Percentiles rank a stretch among this genome's conserved stretches.
Conservation (phyloP, 306 rosid species). For the Prosopis cineraria region DNA sequence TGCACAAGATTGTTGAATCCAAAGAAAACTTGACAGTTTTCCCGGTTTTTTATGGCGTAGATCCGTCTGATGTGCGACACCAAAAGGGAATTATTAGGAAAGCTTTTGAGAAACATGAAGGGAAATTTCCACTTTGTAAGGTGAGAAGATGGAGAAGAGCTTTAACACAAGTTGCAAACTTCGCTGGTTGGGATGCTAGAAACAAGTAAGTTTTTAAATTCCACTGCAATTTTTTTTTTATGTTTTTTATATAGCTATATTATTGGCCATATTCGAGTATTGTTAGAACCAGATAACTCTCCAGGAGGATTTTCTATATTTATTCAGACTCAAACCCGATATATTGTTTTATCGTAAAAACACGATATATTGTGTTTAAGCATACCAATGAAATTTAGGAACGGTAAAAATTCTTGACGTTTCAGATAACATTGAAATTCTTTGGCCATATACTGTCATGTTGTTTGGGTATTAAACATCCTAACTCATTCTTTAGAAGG, state of each 20-base stretch:
- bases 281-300: too few relatives aligned
- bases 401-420: too few relatives aligned
- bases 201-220: background rate
- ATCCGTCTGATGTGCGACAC: background rate
- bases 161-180: background rate
- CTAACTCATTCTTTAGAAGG: background rate
- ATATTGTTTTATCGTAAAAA: too few relatives aligned
- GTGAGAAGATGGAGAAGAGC: background rate
- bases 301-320: too few relatives aligned
- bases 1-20: background rate
- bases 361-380: too few relatives aligned
- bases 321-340: too few relatives aligned
- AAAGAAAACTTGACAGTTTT: background rate
- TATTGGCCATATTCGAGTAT: too few relatives aligned
- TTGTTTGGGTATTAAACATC: background rate
- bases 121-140: background rate
- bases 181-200: background rate
- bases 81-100: background rate
- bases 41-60: background rate
- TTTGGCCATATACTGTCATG: background rate
- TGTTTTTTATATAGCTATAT: too few relatives aligned
- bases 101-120: background rate
- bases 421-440: background rate
- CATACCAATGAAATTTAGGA: too few relatives aligned
- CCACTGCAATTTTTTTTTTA: background rate